These are phyloP conservation scores for Annulohypoxylon moriforme DNA, from an alignment of 495 filamentous ascomycete species.

Conservation along the genomic window DNA sequence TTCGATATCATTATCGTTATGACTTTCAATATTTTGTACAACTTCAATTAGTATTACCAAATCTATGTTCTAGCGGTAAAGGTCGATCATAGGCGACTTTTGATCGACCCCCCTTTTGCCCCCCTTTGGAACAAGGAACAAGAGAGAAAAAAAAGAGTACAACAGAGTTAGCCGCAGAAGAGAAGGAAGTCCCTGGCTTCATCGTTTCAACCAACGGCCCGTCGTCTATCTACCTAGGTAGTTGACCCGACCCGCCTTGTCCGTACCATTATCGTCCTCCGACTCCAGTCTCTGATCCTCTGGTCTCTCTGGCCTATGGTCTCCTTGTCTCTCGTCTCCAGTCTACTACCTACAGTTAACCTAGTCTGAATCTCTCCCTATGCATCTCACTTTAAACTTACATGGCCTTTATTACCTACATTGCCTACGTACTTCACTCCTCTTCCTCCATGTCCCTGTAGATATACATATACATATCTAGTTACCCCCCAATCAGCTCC, in stretches of 20 bases:
- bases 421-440: constrained; percentile 21
- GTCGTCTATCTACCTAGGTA: not conserved
- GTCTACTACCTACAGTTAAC: not conserved
- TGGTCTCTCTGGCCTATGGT: no score
- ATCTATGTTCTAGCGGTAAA: constrained; percentile 36
- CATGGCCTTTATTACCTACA: constrained; percentile 30
- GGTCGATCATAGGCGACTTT: constrained; percentile 15
- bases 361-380: constrained; percentile 20
- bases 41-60: constrained; percentile 28
- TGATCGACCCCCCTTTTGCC: not conserved
- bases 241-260: constrained; percentile 8
- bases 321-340: no score
- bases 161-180: constrained; percentile 9
- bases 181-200: not conserved
- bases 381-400: constrained; percentile 14
- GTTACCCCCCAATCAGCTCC: constrained; percentile 28
- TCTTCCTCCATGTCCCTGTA: constrained; percentile 8
- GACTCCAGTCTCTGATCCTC: no score
- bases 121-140: not conserved
- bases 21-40: constrained; percentile 21
- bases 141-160: constrained; percentile 1
- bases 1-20: not conserved
- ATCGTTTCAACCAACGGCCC: constrained; percentile 27
- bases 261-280: constrained; percentile 19
- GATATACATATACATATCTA: constrained; percentile 22